A percentile compares a stretch with the other conserved stretches of the same genome.
phyloP scores from a whole-genome alignment of 2,329 filamentous ascomycete genomes.

The Ophiostoma sp. region DNA sequence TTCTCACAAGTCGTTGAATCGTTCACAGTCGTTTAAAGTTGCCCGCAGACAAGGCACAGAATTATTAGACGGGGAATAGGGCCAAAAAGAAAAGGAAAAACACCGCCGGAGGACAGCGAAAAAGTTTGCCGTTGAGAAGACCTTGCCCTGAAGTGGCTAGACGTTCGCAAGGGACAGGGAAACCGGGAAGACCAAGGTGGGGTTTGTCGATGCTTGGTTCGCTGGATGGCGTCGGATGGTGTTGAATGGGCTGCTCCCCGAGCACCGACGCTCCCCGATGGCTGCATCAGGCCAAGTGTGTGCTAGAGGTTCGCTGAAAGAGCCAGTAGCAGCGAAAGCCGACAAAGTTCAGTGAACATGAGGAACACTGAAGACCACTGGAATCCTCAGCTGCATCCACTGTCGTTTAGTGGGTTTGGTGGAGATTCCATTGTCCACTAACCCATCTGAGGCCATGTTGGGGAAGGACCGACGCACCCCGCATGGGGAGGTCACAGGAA shows the following conservation, averaged over 20 bases:
- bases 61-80: background rate
- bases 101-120: background rate
- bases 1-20: too few relatives aligned
- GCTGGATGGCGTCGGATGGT: background rate
- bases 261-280: constrained; percentile 8
- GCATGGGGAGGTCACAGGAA: background rate
- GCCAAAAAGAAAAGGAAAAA: background rate
- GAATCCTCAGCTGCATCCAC: background rate
- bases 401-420: background rate
- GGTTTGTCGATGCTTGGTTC: background rate
- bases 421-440: background rate
- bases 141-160: background rate
- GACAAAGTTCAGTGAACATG: background rate
- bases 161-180: background rate
- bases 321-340: background rate
- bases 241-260: background rate
- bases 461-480: constrained; percentile 1
- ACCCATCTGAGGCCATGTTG: background rate
- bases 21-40: too few relatives aligned
- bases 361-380: background rate
- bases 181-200: background rate
- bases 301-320: background rate
- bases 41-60: background rate
- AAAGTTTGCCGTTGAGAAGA: background rate
- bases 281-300: background rate